Conservation (phyloP, 805 yeast species). For the Debaryomyces castellii region DNA sequence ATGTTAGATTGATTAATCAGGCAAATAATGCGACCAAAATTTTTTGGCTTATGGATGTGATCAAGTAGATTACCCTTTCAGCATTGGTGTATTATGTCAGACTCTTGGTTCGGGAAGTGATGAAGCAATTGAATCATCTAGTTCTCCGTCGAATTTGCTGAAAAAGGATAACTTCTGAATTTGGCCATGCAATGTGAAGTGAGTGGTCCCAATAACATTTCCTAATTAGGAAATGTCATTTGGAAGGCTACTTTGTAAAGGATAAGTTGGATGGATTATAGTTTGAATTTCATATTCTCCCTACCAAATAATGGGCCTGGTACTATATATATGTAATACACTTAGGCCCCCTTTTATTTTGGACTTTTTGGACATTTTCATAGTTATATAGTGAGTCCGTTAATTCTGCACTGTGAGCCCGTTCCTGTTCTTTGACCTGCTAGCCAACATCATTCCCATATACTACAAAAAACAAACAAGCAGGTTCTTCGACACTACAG, state of each 20-base stretch:
- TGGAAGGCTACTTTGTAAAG: not conserved
- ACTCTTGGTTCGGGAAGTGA: not conserved
- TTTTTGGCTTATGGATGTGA: not conserved
- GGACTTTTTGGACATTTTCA: not conserved
- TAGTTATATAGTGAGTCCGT: not conserved
- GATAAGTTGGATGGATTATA: not conserved
- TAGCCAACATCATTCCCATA: not conserved
- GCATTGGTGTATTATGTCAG: not conserved
- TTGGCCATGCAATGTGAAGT: not conserved
- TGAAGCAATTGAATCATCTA: not conserved
- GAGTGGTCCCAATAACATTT: conserved; percentile 9
- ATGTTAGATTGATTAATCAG: not conserved
- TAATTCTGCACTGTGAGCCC: not conserved
- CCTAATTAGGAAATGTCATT: conserved; percentile 14
- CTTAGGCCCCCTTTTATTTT: not conserved
- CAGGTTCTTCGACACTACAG: no score
- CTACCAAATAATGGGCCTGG: not conserved
- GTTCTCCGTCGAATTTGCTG: not conserved
- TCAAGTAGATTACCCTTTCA: not conserved
- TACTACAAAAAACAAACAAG: no score
- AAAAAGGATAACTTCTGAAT: not conserved
- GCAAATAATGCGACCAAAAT: not conserved
- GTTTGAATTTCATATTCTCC: not conserved
- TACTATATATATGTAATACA: conserved; percentile 1
- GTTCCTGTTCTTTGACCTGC: not conserved